Evolutionary conservation across 2,329 filamentous ascomycete genomes (phyloP).

Genomic region (Cryphonectria japonica): DNA sequence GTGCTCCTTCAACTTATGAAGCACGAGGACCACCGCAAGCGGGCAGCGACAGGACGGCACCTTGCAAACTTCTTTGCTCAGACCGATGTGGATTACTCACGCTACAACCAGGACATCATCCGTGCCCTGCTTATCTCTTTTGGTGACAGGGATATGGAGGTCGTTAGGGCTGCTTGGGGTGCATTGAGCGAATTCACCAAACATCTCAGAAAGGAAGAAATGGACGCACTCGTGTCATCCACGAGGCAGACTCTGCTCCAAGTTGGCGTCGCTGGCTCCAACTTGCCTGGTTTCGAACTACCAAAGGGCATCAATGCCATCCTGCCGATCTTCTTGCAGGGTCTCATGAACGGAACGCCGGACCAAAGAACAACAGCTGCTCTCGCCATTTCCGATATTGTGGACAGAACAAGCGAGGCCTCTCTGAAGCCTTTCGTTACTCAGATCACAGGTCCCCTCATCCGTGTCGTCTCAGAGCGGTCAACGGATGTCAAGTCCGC

Average conservation of each 20-base stretch:
- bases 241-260: conserved; percentile 85
- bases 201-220: conserved; percentile 92
- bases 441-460: conserved; percentile 95
- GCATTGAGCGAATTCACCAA: conserved; percentile 88
- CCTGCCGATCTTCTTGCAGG: conserved; percentile 94
- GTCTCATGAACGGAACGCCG: conserved; percentile 92
- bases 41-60: conserved; percentile 77
- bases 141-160: conserved; percentile 79
- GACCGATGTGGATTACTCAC: conserved; percentile 84
- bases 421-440: conserved; percentile 94
- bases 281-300: conserved; percentile 84
- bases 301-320: conserved; percentile 98
- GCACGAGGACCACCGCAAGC: conserved; percentile 86
- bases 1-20: conserved; percentile 87
- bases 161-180: conserved; percentile 88
- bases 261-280: conserved; percentile 83
- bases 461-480: conserved; percentile 95
- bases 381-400: conserved; percentile 91
- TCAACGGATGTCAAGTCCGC: conserved; percentile 96
- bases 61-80: conserved; percentile 84
- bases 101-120: conserved; percentile 95
- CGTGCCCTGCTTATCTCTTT: conserved; percentile 89
- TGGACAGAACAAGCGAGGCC: conserved; percentile 87
- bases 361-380: conserved; percentile 93
- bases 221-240: conserved; percentile 88